phyloP scores from a whole-genome alignment of 148 eudicot genomes.

The Linanthus parryae region DNA sequence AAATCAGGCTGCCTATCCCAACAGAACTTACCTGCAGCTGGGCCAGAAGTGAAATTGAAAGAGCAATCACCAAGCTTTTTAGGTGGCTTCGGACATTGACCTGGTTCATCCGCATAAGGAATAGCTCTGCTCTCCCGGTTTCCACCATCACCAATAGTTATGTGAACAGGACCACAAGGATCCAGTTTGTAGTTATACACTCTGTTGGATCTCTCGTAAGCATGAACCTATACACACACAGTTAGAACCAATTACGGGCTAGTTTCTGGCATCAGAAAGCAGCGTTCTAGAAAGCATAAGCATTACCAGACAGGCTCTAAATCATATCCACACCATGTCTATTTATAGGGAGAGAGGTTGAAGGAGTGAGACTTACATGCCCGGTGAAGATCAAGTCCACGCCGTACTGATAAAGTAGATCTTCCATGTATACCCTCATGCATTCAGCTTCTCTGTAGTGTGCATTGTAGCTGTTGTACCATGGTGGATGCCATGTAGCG shows the following conservation, averaged over 20 bases:
- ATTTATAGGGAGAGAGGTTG: neutral
- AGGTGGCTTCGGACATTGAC: constrained; percentile 64
- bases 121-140: constrained; percentile 81
- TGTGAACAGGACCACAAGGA: constrained; percentile 63
- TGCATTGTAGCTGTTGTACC: constrained; percentile 66
- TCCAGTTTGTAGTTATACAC: constrained; percentile 69
- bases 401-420: constrained; percentile 48
- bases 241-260: neutral
- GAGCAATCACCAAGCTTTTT: constrained; percentile 67
- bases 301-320: too few relatives aligned
- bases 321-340: neutral
- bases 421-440: constrained; percentile 86
- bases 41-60: constrained; percentile 64
- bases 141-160: constrained; percentile 76
- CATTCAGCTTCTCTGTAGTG: constrained; percentile 85
- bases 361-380: constrained; percentile 44
- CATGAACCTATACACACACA: constrained; percentile 48
- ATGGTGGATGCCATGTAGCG: constrained; percentile 75
- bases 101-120: constrained; percentile 64
- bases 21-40: constrained; percentile 76
- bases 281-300: too few relatives aligned
- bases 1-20: constrained; percentile 83
- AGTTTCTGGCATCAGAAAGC: too few relatives aligned
- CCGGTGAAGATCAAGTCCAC: constrained; percentile 81
- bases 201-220: constrained; percentile 76